phyloP scores from a whole-genome alignment of 371 early-diverging fungal genomes.

The Batrachochytrium dendrobatidis region DNA sequence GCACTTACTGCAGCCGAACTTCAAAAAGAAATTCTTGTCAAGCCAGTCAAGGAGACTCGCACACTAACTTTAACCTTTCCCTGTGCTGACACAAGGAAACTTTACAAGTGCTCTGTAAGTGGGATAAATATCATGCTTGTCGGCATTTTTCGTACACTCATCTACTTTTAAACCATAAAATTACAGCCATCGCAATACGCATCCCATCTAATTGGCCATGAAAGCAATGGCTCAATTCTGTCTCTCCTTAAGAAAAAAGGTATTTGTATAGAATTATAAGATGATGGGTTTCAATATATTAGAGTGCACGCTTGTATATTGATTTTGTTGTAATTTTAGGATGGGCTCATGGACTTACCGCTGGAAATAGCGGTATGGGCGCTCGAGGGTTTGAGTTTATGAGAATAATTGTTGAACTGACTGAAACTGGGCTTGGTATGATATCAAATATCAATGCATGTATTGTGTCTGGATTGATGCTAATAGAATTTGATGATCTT shows the following conservation, averaged over 20 bases:
- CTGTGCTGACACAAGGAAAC: conserved; percentile 59
- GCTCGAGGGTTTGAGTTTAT: conserved; percentile 63
- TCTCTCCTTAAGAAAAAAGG: conserved; percentile 74
- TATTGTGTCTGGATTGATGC: background rate
- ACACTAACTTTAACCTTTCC: conserved; percentile 74
- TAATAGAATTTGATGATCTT: too few relatives aligned
- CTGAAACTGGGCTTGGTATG: conserved; percentile 70
- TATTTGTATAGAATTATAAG: background rate
- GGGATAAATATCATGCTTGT: background rate
- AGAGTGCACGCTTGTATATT: background rate
- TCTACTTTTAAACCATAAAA: background rate
- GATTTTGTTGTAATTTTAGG: conserved; percentile 16
- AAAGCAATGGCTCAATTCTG: conserved; percentile 70
- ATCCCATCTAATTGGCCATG: conserved; percentile 47
- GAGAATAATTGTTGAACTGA: conserved; percentile 71
- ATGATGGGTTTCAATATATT: too few relatives aligned
- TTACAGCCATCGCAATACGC: conserved; percentile 29
- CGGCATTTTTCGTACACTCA: background rate
- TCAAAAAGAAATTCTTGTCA: conserved; percentile 62
- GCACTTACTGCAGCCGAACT: conserved; percentile 71
- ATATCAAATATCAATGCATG: conserved; percentile 3
- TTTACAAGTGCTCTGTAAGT: conserved; percentile 8
- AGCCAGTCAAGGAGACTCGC: conserved; percentile 78
- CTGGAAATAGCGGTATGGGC: conserved; percentile 58
- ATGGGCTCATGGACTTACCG: conserved; percentile 77